Evolutionary conservation across 345 rosid species (phyloP).

Genomic region (Dovyalis caffra): DNA sequence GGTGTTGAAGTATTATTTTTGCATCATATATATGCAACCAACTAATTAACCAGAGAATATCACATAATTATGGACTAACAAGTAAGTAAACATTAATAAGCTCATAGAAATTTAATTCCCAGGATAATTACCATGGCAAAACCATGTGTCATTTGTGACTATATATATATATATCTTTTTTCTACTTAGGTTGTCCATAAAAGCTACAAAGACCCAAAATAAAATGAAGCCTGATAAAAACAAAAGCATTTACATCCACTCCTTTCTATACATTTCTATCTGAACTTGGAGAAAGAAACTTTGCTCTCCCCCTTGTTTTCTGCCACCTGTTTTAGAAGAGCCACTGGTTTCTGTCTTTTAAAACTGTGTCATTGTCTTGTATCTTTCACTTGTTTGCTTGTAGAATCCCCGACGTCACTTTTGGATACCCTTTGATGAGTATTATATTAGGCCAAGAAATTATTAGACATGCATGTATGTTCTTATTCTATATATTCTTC

Average conservation of each 20-base stretch:
- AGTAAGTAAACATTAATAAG: too few species aligned
- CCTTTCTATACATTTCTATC: neutral
- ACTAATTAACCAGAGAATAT: too few species aligned
- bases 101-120: too few species aligned
- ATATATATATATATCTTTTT: too few species aligned
- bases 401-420: neutral
- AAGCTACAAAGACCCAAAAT: neutral
- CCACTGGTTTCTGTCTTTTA: slow-evolving; percentile 24
- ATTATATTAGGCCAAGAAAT: neutral
- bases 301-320: slow-evolving; percentile 3
- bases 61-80: too few species aligned
- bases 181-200: too few species aligned
- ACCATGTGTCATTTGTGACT: too few species aligned
- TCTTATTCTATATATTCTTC: neutral
- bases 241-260: neutral
- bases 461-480: neutral
- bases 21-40: too few species aligned
- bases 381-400: neutral
- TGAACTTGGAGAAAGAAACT: neutral
- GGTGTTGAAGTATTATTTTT: too few species aligned
- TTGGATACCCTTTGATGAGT: neutral
- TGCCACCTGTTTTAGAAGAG: slow-evolving; percentile 31
- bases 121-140: too few species aligned
- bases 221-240: neutral
- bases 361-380: neutral